phyloP scores from a whole-genome alignment of 2,329 filamentous ascomycete genomes.

The Hypoxylon sp. region DNA sequence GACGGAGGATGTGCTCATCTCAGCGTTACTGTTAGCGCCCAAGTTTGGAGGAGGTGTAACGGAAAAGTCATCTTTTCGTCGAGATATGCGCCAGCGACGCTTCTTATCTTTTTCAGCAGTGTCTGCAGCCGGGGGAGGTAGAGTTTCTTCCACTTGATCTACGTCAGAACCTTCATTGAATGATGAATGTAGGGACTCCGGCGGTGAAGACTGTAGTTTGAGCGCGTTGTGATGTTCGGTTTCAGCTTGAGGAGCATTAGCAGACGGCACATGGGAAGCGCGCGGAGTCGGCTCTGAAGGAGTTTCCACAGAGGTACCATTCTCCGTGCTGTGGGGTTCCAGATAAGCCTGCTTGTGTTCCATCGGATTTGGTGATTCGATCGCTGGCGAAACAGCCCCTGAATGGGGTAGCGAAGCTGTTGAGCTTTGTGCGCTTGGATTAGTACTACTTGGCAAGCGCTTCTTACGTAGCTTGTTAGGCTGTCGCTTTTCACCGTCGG shows the following conservation, averaged over 20 bases:
- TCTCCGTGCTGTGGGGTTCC: constrained; percentile 48
- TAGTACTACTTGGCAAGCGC: constrained; percentile 79
- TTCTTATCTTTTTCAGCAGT: constrained; percentile 77
- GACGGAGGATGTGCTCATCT: constrained; percentile 77
- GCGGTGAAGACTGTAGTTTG: constrained; percentile 79
- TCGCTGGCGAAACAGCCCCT: constrained; percentile 62
- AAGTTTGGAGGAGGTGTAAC: constrained; percentile 63
- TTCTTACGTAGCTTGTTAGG: constrained; percentile 96
- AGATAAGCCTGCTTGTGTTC: constrained; percentile 53
- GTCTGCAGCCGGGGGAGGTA: constrained; percentile 52
- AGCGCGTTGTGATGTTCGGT: constrained; percentile 65
- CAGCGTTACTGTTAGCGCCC: constrained; percentile 75
- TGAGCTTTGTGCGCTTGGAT: constrained; percentile 92
- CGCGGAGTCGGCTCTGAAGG: constrained; percentile 64
- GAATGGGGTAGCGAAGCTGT: constrained; percentile 77
- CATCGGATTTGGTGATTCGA: constrained; percentile 64
- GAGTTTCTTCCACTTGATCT: constrained; percentile 76
- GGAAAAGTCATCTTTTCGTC: constrained; percentile 71
- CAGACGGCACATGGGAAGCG: constrained; percentile 63
- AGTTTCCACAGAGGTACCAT: constrained; percentile 46
- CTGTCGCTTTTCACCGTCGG: constrained; percentile 75
- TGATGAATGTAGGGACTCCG: constrained; percentile 81
- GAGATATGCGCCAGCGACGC: constrained; percentile 80
- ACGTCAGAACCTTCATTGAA: constrained; percentile 86
- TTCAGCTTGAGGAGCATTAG: constrained; percentile 60